Evolutionary conservation across 148 eudicot species (phyloP).

Genomic region (Dianthus caryophyllus): DNA sequence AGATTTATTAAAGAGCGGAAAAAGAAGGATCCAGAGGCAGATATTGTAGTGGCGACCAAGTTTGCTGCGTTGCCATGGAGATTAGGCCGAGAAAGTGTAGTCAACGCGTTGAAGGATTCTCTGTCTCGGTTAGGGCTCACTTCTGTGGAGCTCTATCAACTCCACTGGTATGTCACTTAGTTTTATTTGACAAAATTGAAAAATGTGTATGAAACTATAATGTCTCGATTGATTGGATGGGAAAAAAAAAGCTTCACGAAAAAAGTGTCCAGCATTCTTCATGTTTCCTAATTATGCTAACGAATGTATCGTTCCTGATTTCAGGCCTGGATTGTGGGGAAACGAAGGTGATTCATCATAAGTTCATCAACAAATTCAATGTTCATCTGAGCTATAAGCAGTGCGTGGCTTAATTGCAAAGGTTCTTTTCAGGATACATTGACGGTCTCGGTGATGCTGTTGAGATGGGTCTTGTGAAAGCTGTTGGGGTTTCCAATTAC

Average conservation of each 20-base stretch:
- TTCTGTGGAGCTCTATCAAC: slow-evolving; percentile 95
- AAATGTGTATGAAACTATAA: not conserved
- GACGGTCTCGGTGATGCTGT: slow-evolving; percentile 97
- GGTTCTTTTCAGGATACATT: slow-evolving; percentile 62
- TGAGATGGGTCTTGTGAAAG: slow-evolving; percentile 94
- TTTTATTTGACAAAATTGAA: slow-evolving; percentile 3
- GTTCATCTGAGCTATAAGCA: slow-evolving; percentile 12
- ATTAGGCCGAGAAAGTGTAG: slow-evolving; percentile 80
- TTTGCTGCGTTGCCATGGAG: slow-evolving; percentile 99
- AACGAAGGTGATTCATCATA: slow-evolving; percentile 71
- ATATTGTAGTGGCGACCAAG: slow-evolving; percentile 82
- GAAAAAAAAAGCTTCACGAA: too few species aligned
- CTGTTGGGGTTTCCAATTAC: slow-evolving; percentile 97
- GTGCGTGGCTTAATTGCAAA: slow-evolving; percentile 4
- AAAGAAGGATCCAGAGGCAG: slow-evolving; percentile 55
- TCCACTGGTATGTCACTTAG: slow-evolving; percentile 77
- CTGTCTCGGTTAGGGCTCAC: slow-evolving; percentile 66
- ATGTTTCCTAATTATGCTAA: slow-evolving; percentile 10
- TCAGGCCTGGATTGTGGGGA: slow-evolving; percentile 99
- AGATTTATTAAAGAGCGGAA: slow-evolving; percentile 90
- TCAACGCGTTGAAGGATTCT: slow-evolving; percentile 80
- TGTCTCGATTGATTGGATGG: too few species aligned
- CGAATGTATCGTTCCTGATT: slow-evolving; percentile 23
- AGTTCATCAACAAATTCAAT: slow-evolving; percentile 21
- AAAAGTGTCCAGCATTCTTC: not conserved